phyloP scores from a whole-genome alignment of 306 rosid genomes.

The Fagus sylvatica region DNA sequence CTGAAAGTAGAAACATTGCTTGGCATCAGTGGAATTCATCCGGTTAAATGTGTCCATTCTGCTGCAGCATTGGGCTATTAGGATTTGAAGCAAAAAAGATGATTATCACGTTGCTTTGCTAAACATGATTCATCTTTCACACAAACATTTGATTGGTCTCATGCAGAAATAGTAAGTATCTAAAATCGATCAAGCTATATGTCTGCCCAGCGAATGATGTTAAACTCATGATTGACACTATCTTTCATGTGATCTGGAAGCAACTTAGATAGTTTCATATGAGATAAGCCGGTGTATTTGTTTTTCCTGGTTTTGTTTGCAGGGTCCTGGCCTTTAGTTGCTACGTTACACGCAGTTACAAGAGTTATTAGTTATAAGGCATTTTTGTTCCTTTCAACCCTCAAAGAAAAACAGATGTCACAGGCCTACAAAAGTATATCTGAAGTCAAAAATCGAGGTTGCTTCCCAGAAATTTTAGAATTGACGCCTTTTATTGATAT shows the following conservation, averaged over 20 bases:
- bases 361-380: neutral
- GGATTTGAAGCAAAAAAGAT: neutral
- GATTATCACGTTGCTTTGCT: neutral
- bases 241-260: neutral
- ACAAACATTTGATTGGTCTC: neutral
- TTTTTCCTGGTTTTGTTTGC: neutral
- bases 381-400: neutral
- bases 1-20: neutral
- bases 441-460: neutral
- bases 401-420: neutral
- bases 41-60: neutral
- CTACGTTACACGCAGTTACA: neutral
- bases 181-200: neutral
- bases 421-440: no score
- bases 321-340: neutral
- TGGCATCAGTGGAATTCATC: neutral
- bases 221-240: slow-evolving; percentile 6
- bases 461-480: neutral
- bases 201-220: neutral
- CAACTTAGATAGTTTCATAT: neutral
- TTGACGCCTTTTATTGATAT: neutral
- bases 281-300: neutral
- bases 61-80: neutral
- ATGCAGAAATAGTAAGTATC: neutral
- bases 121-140: neutral